A percentile compares a stretch with the other conserved stretches of the same genome.
These are phyloP conservation scores for Gigaspora rosea DNA, from an alignment of 192 early-diverging fungal species.

Conservation along the genomic window DNA sequence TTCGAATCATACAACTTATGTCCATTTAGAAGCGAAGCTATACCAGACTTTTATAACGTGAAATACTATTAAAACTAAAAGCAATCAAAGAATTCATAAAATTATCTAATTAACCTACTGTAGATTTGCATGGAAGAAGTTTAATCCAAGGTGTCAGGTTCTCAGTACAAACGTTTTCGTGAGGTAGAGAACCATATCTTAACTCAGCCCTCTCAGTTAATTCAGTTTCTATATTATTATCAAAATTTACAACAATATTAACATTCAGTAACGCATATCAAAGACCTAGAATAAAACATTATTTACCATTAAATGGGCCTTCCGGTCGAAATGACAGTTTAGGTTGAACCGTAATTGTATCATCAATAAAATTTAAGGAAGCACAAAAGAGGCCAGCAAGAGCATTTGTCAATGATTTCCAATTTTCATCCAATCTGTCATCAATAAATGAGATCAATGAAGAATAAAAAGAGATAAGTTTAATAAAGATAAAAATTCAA, in stretches of 20 bases:
- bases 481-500: no score
- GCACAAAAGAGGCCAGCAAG: slow-evolving; percentile 95
- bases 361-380: slow-evolving; percentile 92
- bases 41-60: slow-evolving; percentile 61
- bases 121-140: slow-evolving; percentile 90
- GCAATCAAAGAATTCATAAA: not conserved
- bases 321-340: slow-evolving; percentile 56
- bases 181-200: slow-evolving; percentile 80
- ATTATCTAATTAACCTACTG: not conserved
- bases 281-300: not conserved
- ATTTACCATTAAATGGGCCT: slow-evolving; percentile 42
- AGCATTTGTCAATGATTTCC: slow-evolving; percentile 88
- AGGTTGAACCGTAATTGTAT: slow-evolving; percentile 67
- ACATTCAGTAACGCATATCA: not conserved
- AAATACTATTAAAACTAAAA: not conserved
- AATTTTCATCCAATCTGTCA: slow-evolving; percentile 66
- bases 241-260: not conserved
- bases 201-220: slow-evolving; percentile 39
- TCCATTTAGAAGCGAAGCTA: slow-evolving; percentile 86
- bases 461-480: not conserved
- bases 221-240: slow-evolving; percentile 21
- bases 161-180: slow-evolving; percentile 96
- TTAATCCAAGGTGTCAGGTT: slow-evolving; percentile 98
- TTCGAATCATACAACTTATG: slow-evolving; percentile 89
- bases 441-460: not conserved